Evolutionary conservation across 352 stramenopile species (phyloP).

Genomic region (Phytophthora aleatoria): DNA sequence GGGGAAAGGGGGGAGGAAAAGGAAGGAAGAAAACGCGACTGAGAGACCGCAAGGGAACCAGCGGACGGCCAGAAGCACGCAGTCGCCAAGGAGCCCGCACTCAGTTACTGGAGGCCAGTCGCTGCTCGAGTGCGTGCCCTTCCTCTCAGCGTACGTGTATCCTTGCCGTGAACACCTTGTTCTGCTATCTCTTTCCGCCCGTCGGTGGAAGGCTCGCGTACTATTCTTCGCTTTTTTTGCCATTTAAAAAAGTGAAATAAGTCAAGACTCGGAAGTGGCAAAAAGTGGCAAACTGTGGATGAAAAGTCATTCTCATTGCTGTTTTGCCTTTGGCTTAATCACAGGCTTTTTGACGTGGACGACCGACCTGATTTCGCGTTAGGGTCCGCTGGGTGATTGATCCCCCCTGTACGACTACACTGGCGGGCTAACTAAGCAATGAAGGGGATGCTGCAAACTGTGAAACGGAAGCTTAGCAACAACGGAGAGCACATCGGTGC

Average conservation of each 20-base stretch:
- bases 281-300: conserved; percentile 10
- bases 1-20: conserved; percentile 34
- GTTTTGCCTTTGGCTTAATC: conserved; percentile 7
- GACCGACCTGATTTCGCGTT: conserved; percentile 19
- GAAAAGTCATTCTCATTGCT: conserved; percentile 10
- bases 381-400: conserved; percentile 20
- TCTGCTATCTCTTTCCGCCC: background rate
- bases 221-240: conserved; percentile 16
- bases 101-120: conserved; percentile 19
- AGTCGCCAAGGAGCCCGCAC: conserved; percentile 20
- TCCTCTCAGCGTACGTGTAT: conserved; percentile 28
- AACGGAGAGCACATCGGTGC: conserved; percentile 69
- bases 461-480: conserved; percentile 89
- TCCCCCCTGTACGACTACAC: conserved; percentile 11
- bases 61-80: conserved; percentile 25
- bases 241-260: conserved; percentile 11
- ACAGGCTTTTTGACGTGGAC: conserved; percentile 16
- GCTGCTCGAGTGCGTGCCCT: conserved; percentile 7
- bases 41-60: conserved; percentile 27
- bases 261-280: conserved; percentile 5
- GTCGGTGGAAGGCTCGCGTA: background rate
- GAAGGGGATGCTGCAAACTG: conserved; percentile 91
- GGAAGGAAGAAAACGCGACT: conserved; percentile 38
- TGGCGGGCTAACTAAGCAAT: conserved; percentile 51
- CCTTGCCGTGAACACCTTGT: background rate